Evolutionary conservation across 345 rosid species (phyloP), one percentile per base, ranked within the genome.

Genomic region (Eutrema japonicum): DNA sequence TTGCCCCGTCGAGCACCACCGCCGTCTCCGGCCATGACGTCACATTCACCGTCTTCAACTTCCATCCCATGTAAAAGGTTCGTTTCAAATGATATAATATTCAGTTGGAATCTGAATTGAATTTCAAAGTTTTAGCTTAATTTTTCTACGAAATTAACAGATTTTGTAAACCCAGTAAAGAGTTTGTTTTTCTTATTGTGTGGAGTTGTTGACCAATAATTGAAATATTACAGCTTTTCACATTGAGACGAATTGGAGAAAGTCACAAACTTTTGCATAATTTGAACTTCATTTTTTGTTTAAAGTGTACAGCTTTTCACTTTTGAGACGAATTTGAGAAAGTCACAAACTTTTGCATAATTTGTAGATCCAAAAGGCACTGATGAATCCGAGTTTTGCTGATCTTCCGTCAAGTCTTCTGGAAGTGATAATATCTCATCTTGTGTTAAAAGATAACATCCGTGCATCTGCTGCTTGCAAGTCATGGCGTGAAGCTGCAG

Each of bases 381-480:
- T 33, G 42, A 33, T 33, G 42, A 33, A 55, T 3, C 61, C 41
- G 0, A 33, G 41, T 55, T 33, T 55, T 9, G 9, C 41, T n/a
- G 61, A 55, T 14, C 41, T 55, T 55, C 41, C 61, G n/a, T 55
- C 41, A 33, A 33, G 61, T 7, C 61, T 55, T 4, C n/a, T 55
- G 61, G 61, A 55, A 55, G 61, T 33, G n/a, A 55, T 55, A 55
- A 55, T 55, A 27, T 55, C 61, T 33, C 26, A 2, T 4, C 61
- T 55, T 55, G 37, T 7, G 11, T 55, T 55, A 2, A 54, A 55
- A 55, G 61, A 55, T n/a, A 55, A 55, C 61, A 55, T 55, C 6
- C 10, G 37, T 4, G 41, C 61, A 33, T 55, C 41, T n/a, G 41
- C 41, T 33, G 22, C 10, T 6, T 55, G 41, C 61, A 55, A 55